Percentiles rank a stretch among this genome's conserved stretches.
Conservation (phyloP, 495 filamentous ascomycete species). For the Evansstolkia leycettana region DNA sequence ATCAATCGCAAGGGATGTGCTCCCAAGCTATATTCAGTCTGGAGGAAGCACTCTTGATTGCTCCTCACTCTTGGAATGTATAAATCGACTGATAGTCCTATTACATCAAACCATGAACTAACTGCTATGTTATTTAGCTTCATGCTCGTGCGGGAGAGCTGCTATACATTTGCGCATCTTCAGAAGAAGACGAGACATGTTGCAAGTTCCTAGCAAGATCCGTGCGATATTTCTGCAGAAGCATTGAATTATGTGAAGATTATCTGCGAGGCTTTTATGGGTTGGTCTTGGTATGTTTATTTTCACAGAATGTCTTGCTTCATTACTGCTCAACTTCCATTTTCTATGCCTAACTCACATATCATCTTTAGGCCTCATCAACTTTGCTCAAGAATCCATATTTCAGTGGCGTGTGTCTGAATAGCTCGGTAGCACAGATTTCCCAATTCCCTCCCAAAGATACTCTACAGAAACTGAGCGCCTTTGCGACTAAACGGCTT, state of each 20-base stretch:
- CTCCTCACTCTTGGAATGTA: constrained; percentile 95
- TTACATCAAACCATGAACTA: constrained; percentile 5
- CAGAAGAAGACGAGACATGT: constrained; percentile 24
- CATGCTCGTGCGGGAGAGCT: constrained; percentile 83
- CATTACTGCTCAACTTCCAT: too few species aligned
- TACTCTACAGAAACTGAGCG: constrained; percentile 56
- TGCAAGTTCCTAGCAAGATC: constrained; percentile 51
- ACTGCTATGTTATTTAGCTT: constrained; percentile 40
- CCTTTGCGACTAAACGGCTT: constrained; percentile 60
- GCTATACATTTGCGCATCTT: constrained; percentile 52
- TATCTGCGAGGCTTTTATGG: constrained; percentile 91
- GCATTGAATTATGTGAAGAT: constrained; percentile 84
- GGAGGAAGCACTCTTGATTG: constrained; percentile 78
- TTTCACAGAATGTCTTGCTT: background rate
- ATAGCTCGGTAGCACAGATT: background rate
- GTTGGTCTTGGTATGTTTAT: constrained; percentile 55
- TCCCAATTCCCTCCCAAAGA: constrained; percentile 20
- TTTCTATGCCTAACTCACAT: background rate
- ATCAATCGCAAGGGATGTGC: constrained; percentile 62
- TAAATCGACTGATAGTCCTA: constrained; percentile 12
- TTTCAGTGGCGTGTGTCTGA: background rate
- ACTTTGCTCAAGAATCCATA: constrained; percentile 10
- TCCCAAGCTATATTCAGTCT: constrained; percentile 76
- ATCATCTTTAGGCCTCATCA: constrained; percentile 8
- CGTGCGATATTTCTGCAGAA: constrained; percentile 72